A percentile compares a stretch with the other conserved stretches of the same genome.
Evolutionary conservation across 1,284 basidiomycete species (phyloP).

Genomic region (Peniophora sp.): DNA sequence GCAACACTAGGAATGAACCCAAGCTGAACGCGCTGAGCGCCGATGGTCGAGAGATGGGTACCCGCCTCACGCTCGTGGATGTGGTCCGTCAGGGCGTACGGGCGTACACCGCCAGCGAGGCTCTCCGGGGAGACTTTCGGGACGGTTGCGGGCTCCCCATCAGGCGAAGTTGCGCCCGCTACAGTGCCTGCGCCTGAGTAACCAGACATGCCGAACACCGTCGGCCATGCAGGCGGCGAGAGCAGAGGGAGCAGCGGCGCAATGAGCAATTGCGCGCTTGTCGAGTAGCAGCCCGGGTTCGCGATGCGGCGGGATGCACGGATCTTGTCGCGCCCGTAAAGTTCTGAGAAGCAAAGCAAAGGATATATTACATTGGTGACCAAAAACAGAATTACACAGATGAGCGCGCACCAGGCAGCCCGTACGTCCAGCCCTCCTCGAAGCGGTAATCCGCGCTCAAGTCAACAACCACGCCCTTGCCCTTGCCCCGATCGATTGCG

Average conservation of each 20-base stretch:
- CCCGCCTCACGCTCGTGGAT: conserved; percentile 97
- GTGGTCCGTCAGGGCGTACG: conserved; percentile 93
- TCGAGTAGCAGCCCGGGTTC: conserved; percentile 97
- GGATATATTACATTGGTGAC: conserved; percentile 17
- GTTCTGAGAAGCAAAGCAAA: conserved; percentile 47
- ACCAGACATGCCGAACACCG: conserved; percentile 90
- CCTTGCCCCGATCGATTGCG: conserved; percentile 76
- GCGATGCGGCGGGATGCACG: conserved; percentile 78
- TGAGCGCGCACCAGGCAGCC: conserved; percentile 89
- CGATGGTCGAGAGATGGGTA: conserved; percentile 68
- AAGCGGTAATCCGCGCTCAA: conserved; percentile 95
- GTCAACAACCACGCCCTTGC: conserved; percentile 77
- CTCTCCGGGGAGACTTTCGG: conserved; percentile 81
- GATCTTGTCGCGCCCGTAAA: conserved; percentile 76
- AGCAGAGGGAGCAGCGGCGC: conserved; percentile 82
- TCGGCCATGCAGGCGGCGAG: conserved; percentile 61
- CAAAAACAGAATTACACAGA: conserved; percentile 24
- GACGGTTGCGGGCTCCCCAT: conserved; percentile 66
- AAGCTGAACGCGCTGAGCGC: conserved; percentile 43
- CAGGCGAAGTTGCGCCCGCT: conserved; percentile 51
- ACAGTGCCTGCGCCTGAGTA: conserved; percentile 95
- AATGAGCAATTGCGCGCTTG: conserved; percentile 85
- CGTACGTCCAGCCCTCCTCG: conserved; percentile 93
- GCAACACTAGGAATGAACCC: conserved; percentile 87
- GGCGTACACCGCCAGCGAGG: conserved; percentile 69